A percentile compares a stretch with the other conserved stretches of the same genome.
These are phyloP conservation scores for Ambrosia hybrid DNA, from an alignment of 140 eudicot species.

Conservation along the genomic window DNA sequence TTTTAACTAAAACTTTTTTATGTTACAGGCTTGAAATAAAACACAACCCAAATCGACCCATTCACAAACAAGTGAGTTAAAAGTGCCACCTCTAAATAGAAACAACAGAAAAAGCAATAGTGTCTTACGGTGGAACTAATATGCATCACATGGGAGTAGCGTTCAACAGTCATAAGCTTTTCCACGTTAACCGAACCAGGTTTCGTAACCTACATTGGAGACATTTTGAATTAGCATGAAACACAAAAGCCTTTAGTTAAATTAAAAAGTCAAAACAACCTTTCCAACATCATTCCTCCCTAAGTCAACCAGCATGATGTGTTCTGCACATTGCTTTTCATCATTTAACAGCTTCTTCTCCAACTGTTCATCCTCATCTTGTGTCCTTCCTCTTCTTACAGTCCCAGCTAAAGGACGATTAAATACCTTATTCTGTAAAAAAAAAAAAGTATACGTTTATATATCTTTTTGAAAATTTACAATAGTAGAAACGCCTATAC, in stretches of 20 bases:
- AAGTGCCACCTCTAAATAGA: not conserved
- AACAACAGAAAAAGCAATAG: not conserved
- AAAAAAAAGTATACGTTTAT: not conserved
- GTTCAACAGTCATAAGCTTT: slow-evolving; percentile 72
- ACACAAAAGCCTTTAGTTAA: not conserved
- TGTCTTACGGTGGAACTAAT: slow-evolving; percentile 83
- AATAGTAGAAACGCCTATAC: not conserved
- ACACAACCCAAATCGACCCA: no score
- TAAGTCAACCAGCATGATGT: slow-evolving; percentile 80
- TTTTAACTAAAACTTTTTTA: not conserved
- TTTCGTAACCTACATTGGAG: slow-evolving; percentile 61
- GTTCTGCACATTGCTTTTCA: slow-evolving; percentile 76
- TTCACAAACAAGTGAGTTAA: no score
- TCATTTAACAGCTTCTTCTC: slow-evolving; percentile 55
- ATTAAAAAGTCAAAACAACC: slow-evolving; percentile 37
- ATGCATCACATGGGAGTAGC: slow-evolving; percentile 93
- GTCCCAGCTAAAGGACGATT: slow-evolving; percentile 90
- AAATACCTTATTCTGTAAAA: slow-evolving; percentile 49
- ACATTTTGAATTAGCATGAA: not conserved
- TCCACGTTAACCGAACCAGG: slow-evolving; percentile 81
- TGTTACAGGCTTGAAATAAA: not conserved
- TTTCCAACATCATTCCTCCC: slow-evolving; percentile 91
- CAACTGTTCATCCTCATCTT: slow-evolving; percentile 49
- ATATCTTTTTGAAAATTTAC: not conserved
- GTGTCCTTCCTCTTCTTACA: slow-evolving; percentile 69